Evolutionary conservation across 169 alveolate species (phyloP).

Genomic region (Eimeria zaria): DNA sequence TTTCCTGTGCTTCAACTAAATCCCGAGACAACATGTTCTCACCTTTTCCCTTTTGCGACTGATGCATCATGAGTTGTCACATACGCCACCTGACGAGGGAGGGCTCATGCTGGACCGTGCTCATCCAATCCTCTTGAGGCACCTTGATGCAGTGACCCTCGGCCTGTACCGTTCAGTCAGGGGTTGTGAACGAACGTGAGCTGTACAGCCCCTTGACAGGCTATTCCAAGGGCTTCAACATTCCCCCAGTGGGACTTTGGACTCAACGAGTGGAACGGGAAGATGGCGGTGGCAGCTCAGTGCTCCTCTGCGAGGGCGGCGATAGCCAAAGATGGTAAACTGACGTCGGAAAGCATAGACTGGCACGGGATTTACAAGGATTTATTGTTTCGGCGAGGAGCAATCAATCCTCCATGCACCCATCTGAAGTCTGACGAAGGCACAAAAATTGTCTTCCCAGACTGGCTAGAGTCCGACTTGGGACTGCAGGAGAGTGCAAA

Average conservation of each 20-base stretch:
- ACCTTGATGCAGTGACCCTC: too few relatives aligned
- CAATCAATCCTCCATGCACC: constrained; percentile 58
- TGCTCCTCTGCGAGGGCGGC: not conserved
- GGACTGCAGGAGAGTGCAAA: not conserved
- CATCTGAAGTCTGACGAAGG: not conserved
- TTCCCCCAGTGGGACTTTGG: not conserved
- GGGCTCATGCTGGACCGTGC: not conserved
- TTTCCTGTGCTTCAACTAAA: not conserved
- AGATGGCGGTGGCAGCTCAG: constrained; percentile 15
- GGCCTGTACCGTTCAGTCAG: not conserved
- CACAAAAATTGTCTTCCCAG: not conserved
- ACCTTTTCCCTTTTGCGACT: not conserved
- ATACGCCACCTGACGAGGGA: not conserved
- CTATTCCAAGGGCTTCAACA: not conserved
- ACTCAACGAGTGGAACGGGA: not conserved
- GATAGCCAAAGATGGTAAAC: not conserved
- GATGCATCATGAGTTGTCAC: not conserved
- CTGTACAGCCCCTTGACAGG: not conserved
- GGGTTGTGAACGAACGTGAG: not conserved
- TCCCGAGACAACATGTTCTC: not conserved
- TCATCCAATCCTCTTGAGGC: not conserved
- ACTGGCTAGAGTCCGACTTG: not conserved
- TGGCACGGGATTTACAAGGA: constrained; percentile 71
- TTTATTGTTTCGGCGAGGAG: constrained; percentile 37
- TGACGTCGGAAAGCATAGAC: constrained; percentile 17